Evolutionary conservation across 768 basidiomycete species (phyloP).

Genomic region (Auricularia sp.): DNA sequence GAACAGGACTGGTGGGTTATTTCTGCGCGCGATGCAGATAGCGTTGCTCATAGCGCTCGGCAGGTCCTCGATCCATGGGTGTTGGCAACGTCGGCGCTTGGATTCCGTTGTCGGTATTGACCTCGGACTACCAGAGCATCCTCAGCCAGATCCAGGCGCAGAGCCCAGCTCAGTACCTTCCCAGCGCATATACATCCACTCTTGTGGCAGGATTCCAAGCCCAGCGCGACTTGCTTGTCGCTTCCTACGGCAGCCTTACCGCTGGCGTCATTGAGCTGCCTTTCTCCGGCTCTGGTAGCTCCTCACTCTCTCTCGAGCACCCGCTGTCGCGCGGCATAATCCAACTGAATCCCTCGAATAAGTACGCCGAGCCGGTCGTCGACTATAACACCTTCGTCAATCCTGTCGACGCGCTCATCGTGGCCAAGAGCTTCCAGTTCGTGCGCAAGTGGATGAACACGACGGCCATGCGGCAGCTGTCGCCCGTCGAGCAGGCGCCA

Average conservation of each 20-base stretch:
- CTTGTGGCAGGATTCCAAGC: not conserved
- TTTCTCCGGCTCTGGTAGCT: not conserved
- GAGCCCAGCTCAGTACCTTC: not conserved
- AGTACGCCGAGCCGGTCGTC: not conserved
- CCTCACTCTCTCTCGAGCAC: constrained; percentile 4
- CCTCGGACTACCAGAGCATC: not conserved
- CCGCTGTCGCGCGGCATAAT: constrained; percentile 6
- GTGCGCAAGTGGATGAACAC: constrained; percentile 3
- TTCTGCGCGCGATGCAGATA: too few species aligned
- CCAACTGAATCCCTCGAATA: not conserved
- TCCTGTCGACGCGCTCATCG: not conserved
- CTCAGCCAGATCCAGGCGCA: not conserved
- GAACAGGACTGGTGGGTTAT: not conserved
- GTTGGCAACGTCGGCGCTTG: not conserved
- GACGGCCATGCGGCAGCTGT: not conserved
- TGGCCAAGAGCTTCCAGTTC: not conserved
- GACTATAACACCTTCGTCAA: not conserved
- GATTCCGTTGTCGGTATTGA: not conserved
- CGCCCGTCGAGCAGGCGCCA: constrained; percentile 1
- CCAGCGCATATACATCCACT: not conserved
- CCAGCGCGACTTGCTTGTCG: not conserved
- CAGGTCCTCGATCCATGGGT: not conserved
- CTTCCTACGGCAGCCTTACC: not conserved
- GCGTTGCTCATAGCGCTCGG: too few species aligned
- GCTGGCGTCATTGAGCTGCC: not conserved